Percentiles rank a stretch among this genome's conserved stretches.
These are phyloP conservation scores for Naematelia aurantialba DNA, from an alignment of 768 basidiomycete species.

Conservation along the genomic window DNA sequence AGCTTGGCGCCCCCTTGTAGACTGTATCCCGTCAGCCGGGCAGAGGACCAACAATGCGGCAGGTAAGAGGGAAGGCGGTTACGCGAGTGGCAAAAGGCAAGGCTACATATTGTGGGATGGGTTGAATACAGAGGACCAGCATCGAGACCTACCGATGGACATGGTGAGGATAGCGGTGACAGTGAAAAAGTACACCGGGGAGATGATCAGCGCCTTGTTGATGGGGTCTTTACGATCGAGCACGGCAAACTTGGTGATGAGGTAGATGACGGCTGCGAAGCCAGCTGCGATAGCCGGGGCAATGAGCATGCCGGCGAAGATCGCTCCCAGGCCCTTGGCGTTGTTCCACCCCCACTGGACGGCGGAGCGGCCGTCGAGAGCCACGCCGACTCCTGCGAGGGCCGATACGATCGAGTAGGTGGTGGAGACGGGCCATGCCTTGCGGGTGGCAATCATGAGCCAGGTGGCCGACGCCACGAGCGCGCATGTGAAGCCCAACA, in stretches of 20 bases:
- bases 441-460: constrained; percentile 51
- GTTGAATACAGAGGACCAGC: constrained; percentile 8
- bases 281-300: constrained; percentile 50
- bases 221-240: constrained; percentile 48
- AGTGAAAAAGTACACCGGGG: constrained; percentile 47
- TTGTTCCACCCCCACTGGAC: constrained; percentile 55
- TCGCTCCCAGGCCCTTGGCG: constrained; percentile 51
- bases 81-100: too few relatives aligned
- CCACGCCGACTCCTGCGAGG: constrained; percentile 53
- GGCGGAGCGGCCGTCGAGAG: constrained; percentile 48
- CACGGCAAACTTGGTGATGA: constrained; percentile 50
- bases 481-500: constrained; percentile 53
- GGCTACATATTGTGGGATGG: too few relatives aligned
- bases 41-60: too few relatives aligned
- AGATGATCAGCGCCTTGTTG: constrained; percentile 44
- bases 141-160: constrained; percentile 40
- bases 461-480: constrained; percentile 46
- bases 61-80: too few relatives aligned
- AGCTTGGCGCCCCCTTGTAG: constrained; percentile 52
- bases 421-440: constrained; percentile 53
- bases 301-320: constrained; percentile 50
- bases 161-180: constrained; percentile 51
- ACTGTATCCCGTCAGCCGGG: too few relatives aligned
- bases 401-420: constrained; percentile 54
- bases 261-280: constrained; percentile 49